phyloP scores from a whole-genome alignment of 2,329 filamentous ascomycete genomes.

The Cordyceps cateniannulata region DNA sequence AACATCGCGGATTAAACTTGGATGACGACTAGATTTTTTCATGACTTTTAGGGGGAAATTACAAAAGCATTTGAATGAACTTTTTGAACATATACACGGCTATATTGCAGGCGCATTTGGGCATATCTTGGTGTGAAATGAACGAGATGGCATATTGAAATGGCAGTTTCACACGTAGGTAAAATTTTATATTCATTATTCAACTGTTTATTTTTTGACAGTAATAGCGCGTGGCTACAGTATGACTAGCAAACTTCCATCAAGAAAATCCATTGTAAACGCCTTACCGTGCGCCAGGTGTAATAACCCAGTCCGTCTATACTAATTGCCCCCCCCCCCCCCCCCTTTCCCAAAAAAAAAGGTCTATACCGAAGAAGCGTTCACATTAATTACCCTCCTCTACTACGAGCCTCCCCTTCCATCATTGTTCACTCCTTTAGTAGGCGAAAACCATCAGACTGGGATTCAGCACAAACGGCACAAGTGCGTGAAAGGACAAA shows the following conservation, averaged over 20 bases:
- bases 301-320: background rate
- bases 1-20: constrained; percentile 14
- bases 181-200: background rate
- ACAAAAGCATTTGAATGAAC: background rate
- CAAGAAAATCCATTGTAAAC: background rate
- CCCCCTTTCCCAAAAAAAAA: background rate
- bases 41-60: background rate
- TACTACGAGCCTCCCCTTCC: background rate
- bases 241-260: background rate
- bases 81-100: background rate
- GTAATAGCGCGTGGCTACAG: background rate
- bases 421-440: background rate
- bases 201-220: background rate
- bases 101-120: background rate
- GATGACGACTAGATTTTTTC: constrained; percentile 11
- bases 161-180: background rate
- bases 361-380: background rate
- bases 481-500: constrained; percentile 47
- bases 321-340: background rate
- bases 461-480: constrained; percentile 55
- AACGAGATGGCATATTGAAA: background rate
- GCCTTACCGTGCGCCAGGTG: background rate
- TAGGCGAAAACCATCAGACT: constrained; percentile 42
- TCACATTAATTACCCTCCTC: background rate
- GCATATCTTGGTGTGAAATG: background rate